phyloP scores from a whole-genome alignment of 345 rosid species.

The Eucalyptus globulus region DNA sequence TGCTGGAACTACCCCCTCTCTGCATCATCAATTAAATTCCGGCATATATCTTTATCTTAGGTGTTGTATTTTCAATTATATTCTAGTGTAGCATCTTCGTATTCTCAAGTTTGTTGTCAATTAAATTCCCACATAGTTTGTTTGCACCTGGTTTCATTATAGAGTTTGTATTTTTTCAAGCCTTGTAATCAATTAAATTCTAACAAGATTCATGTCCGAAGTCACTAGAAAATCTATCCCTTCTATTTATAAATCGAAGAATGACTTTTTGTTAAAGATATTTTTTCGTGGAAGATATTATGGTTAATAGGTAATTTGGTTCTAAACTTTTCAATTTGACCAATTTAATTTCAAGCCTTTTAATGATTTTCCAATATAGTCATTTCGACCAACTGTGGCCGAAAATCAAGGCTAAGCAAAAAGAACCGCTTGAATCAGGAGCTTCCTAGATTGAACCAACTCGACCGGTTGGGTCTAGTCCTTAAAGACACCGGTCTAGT shows the following conservation, averaged over 20 bases:
- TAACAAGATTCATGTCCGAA: not conserved
- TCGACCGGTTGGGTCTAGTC: too few species aligned
- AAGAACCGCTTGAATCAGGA: fast-evolving
- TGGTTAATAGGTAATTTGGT: too few species aligned
- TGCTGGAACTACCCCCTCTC: too few species aligned
- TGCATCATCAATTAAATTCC: fast-evolving
- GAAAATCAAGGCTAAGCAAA: too few species aligned
- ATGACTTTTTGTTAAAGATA: too few species aligned
- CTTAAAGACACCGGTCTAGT: too few species aligned
- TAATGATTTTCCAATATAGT: too few species aligned
- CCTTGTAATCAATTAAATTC: not conserved
- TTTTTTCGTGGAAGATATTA: too few species aligned
- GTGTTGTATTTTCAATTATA: not conserved
- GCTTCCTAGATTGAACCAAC: fast-evolving
- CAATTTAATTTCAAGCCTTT: too few species aligned
- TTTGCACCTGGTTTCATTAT: not conserved
- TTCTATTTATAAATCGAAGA: not conserved
- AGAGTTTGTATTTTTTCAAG: not conserved
- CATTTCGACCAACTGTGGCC: fast-evolving
- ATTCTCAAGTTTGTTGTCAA: not conserved
- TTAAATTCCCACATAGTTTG: not conserved
- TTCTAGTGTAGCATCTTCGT: fast-evolving
- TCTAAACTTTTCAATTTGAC: too few species aligned
- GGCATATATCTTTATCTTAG: not conserved
- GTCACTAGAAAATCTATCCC: not conserved